These are phyloP conservation scores for Paraleonurus japonicus DNA, from an alignment of 257 asterid species.

Conservation along the genomic window DNA sequence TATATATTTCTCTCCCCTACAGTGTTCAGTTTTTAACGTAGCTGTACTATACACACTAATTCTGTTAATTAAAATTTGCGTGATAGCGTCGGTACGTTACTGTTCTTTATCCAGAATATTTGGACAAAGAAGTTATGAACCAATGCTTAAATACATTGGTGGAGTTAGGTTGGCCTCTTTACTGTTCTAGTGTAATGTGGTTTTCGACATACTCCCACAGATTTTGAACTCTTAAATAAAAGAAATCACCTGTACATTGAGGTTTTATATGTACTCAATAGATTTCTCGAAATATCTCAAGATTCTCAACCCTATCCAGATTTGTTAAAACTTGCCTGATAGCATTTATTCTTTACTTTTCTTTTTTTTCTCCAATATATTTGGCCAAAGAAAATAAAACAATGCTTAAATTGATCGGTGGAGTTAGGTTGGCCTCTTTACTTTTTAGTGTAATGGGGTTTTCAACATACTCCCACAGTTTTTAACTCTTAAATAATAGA, in stretches of 20 bases:
- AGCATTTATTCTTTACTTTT: background rate
- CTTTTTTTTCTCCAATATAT: background rate
- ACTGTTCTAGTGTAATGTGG: background rate
- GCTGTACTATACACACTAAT: background rate
- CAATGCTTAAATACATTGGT: background rate
- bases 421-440: slow-evolving; percentile 15
- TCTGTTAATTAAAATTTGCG: background rate
- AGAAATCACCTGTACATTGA: background rate
- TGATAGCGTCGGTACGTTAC: too few species aligned
- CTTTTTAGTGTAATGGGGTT: background rate
- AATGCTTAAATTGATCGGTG: background rate
- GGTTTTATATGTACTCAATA: background rate
- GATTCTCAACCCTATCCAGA: background rate
- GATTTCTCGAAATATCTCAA: background rate
- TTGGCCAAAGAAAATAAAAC: background rate
- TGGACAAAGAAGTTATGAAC: background rate
- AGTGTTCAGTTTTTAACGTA: background rate
- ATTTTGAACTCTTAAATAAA: background rate
- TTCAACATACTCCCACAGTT: background rate
- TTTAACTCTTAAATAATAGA: background rate
- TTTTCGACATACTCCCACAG: background rate
- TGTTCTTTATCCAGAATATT: background rate
- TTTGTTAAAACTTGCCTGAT: background rate
- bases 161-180: slow-evolving; percentile 12
- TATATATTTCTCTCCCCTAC: background rate